These are phyloP conservation scores for Allomyces arbusculus DNA, from an alignment of 192 early-diverging fungal genomes.

Conservation along the genomic window DNA sequence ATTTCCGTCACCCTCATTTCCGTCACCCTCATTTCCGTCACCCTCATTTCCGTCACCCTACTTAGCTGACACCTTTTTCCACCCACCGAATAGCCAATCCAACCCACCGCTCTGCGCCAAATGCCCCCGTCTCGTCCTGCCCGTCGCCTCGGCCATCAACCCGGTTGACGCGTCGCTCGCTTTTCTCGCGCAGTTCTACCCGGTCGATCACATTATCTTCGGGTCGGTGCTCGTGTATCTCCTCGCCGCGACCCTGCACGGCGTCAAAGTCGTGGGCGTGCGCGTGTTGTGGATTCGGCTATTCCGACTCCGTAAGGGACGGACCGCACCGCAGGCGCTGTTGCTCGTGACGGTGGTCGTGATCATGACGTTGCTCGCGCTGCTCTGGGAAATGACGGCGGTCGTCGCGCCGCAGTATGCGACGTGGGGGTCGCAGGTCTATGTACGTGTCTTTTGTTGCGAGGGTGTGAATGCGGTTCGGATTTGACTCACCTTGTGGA, in stretches of 20 bases:
- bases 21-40: no score
- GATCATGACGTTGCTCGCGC: constrained; percentile 27
- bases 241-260: constrained; percentile 27
- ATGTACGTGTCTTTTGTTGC: constrained; percentile 15
- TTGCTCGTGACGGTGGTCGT: constrained; percentile 23
- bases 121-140: neutral
- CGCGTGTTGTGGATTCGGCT: constrained; percentile 32
- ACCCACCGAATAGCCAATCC: neutral
- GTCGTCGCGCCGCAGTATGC: constrained; percentile 36
- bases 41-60: no score
- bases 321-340: constrained; percentile 39
- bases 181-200: constrained; percentile 16
- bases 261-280: constrained; percentile 29
- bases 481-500: no score
- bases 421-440: constrained; percentile 38
- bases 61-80: neutral
- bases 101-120: neutral
- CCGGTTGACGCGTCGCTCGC: neutral
- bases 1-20: no score
- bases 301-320: constrained; percentile 19
- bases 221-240: constrained; percentile 26
- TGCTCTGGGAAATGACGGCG: constrained; percentile 30
- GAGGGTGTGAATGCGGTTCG: no score
- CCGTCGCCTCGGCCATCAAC: neutral
- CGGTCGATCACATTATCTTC: constrained; percentile 32